Percentiles rank a stretch among this genome's conserved stretches.
Evolutionary conservation across 441 rosid species (phyloP).

Genomic region (Lagerstroemia fauriei): DNA sequence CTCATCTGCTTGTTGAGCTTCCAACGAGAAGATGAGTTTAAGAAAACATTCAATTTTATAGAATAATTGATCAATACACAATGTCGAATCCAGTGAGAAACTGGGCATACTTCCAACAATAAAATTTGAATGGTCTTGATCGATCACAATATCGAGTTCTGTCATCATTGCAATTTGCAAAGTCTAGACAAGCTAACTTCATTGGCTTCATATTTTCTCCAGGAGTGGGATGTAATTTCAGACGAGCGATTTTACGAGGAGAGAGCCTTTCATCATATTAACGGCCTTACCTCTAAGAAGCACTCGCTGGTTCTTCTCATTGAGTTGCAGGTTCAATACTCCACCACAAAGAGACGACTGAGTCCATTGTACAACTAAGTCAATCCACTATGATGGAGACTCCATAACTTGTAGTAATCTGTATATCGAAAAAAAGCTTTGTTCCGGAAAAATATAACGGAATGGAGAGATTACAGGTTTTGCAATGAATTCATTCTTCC

Average conservation of each 20-base stretch:
- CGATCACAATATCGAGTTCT: too few relatives aligned
- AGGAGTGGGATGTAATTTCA: not conserved
- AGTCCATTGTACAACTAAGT: not conserved
- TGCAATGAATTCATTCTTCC: slow-evolving; percentile 57
- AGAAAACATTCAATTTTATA: not conserved
- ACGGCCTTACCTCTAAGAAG: slow-evolving; percentile 63
- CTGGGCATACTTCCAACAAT: too few relatives aligned
- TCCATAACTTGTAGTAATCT: too few relatives aligned
- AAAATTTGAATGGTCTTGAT: too few relatives aligned
- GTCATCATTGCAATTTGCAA: too few relatives aligned
- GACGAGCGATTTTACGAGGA: slow-evolving; percentile 43
- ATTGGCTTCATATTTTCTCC: not conserved
- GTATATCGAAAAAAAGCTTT: not conserved
- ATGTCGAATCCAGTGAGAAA: not conserved
- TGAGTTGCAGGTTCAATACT: slow-evolving; percentile 46
- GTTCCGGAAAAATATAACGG: not conserved
- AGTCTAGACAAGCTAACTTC: too few relatives aligned
- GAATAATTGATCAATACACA: not conserved
- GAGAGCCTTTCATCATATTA: slow-evolving; percentile 66
- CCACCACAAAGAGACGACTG: slow-evolving; percentile 81
- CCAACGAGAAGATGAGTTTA: not conserved
- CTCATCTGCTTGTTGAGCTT: not conserved
- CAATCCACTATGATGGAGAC: not conserved
- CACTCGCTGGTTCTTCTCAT: slow-evolving; percentile 57
- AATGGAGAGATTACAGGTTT: slow-evolving; percentile 44